Percentiles rank a stretch among this genome's conserved stretches.
Evolutionary conservation across 768 basidiomycete species (phyloP).

Genomic region (Boletus rubroflammeus): DNA sequence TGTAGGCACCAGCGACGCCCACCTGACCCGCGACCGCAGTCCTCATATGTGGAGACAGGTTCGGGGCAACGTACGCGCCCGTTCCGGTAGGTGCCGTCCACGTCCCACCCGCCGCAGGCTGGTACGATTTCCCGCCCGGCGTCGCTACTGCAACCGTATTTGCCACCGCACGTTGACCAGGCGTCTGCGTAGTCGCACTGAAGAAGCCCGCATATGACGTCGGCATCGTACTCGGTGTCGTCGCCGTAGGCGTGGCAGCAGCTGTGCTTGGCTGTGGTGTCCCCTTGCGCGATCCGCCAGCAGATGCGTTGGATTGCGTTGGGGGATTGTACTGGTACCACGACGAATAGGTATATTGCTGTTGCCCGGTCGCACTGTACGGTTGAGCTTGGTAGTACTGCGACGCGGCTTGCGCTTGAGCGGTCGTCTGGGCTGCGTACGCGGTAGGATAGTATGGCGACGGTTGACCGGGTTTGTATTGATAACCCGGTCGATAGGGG

Average conservation of each 20-base stretch:
- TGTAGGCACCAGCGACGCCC: conserved; percentile 17
- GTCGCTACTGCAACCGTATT: conserved; percentile 44
- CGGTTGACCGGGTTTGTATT: conserved; percentile 39
- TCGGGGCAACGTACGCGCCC: conserved; percentile 30
- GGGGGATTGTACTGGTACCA: conserved; percentile 45
- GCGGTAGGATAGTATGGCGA: conserved; percentile 31
- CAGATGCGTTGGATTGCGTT: conserved; percentile 17
- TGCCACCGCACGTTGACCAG: conserved; percentile 49
- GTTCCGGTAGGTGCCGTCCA: conserved; percentile 29
- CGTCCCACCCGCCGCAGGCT: conserved; percentile 21
- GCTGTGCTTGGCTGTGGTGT: conserved; percentile 42
- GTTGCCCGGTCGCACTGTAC: conserved; percentile 35
- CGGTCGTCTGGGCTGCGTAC: conserved; percentile 22
- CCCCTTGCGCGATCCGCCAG: conserved; percentile 36
- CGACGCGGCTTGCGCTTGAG: conserved; percentile 26
- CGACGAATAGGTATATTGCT: conserved; percentile 40
- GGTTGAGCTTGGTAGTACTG: conserved; percentile 38
- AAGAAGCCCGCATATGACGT: conserved; percentile 43
- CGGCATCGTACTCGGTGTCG: conserved; percentile 28
- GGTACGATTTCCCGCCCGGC: conserved; percentile 30
- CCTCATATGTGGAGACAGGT: conserved; percentile 42
- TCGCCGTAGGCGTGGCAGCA: conserved; percentile 21
- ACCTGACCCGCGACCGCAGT: conserved; percentile 24
- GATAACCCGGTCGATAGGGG: conserved; percentile 31
- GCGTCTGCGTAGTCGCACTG: conserved; percentile 26